Evolutionary conservation across 192 early-diverging fungal species (phyloP), one percentile per base, ranked within the genome.

Genomic region (Entomortierella chlamydospora): DNA sequence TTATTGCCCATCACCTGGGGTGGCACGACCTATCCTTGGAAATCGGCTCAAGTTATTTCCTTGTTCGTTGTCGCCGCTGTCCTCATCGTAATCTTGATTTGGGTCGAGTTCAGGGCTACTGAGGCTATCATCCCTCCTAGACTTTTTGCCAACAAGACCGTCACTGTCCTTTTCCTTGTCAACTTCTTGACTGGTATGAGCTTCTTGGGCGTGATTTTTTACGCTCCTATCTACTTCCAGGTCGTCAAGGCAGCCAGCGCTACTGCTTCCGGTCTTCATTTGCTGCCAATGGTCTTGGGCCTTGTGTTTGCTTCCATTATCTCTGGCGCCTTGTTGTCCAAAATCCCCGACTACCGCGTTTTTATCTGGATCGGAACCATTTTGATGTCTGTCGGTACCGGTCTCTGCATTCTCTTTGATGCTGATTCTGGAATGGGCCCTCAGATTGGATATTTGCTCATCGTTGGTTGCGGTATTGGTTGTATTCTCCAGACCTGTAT

Each of bases 151-250:
- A 88, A 87, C 51, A 89, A 90, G 73, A 90, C 56, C 31, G 85
- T 90, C 12, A 64, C 88, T 20, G 64, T 91, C 30, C 84, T 90
- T 22, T 90, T 93, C 34, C 28, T 83, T 2, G 84, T 85, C 52
- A 87, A 90, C 54, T 84, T 91, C 50, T 90, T 94, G 72, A 87
- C 85, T 28, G 87, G 91, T 17, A 88, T 90, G 34, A 81, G 83
- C 0, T 90, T 90, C 31, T 87, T 87, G 58, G 86, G 84, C 1
- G 81, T 90, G 2, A 86, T 92, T 18, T 95, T 90, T 73, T 97
- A 95, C 77, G 67, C 92, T n/a, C 90, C 93, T 29, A 70, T 90
- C 45, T 96, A 91, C 81, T 95, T 96, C 78, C 90, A 95, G 76
- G 85, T 97, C 51, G 92, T 96, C 23, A 84, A 90, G 53, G 91